A percentile compares a stretch with the other conserved stretches of the same genome.
Conservation (phyloP, 768 basidiomycete species). For the Vararia minispora region DNA sequence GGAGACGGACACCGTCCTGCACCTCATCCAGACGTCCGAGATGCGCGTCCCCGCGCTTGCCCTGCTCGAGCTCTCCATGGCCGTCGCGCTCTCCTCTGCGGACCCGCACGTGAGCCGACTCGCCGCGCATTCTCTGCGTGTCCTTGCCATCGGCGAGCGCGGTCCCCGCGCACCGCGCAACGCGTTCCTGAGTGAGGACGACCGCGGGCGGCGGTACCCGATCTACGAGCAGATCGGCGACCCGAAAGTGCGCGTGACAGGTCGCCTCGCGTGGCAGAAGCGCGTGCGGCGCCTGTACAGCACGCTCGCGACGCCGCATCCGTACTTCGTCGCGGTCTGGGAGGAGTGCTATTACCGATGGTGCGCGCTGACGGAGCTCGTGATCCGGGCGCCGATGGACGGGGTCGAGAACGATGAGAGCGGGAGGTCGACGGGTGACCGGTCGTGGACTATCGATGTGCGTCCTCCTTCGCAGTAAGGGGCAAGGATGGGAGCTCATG, state of each 20-base stretch:
- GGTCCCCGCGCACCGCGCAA: constrained; percentile 46
- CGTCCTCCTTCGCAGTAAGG: too few relatives aligned
- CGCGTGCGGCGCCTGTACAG: constrained; percentile 64
- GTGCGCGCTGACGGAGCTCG: constrained; percentile 49
- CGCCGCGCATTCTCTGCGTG: constrained; percentile 58
- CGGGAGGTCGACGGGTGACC: constrained; percentile 25
- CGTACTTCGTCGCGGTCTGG: constrained; percentile 73
- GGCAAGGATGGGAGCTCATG: too few relatives aligned
- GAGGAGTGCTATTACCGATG: constrained; percentile 74
- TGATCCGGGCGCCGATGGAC: constrained; percentile 28
- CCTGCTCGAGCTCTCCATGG: constrained; percentile 60
- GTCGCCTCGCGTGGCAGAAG: constrained; percentile 77
- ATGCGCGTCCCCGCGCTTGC: constrained; percentile 53
- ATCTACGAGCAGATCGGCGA: constrained; percentile 76
- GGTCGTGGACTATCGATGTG: constrained; percentile 29
- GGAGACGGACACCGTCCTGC: constrained; percentile 27
- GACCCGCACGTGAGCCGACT: constrained; percentile 55
- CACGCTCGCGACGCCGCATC: constrained; percentile 47
- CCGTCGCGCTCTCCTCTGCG: constrained; percentile 60
- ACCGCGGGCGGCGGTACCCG: constrained; percentile 55
- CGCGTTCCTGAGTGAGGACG: constrained; percentile 42
- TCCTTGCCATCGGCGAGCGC: constrained; percentile 57
- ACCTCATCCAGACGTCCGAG: constrained; percentile 37
- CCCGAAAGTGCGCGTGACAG: constrained; percentile 55
- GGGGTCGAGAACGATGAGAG: constrained; percentile 19